Evolutionary conservation across 306 rosid species (phyloP).

Genomic region (Macrotyloma uniflorum): DNA sequence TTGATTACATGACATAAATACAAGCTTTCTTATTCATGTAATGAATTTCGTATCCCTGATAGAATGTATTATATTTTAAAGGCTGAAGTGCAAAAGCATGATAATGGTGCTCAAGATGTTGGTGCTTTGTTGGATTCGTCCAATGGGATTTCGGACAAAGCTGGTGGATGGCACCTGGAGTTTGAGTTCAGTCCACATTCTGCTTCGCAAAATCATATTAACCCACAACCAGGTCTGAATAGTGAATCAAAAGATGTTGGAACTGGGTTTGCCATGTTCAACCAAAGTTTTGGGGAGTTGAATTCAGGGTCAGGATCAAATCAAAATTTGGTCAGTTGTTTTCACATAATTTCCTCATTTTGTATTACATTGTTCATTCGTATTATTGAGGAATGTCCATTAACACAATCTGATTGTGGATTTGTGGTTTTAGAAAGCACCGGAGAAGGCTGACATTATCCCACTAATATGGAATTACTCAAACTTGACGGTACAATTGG

Average conservation of each 20-base stretch:
- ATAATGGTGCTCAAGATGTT: slow-evolving; percentile 39
- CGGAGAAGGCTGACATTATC: slow-evolving; percentile 40
- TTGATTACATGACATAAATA: slow-evolving; percentile 9
- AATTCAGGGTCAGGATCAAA: slow-evolving; percentile 53
- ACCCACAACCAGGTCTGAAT: slow-evolving; percentile 31
- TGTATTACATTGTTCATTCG: slow-evolving; percentile 14
- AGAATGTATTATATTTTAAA: slow-evolving; percentile 43
- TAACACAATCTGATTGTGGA: slow-evolving; percentile 35
- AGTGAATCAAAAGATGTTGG: slow-evolving; percentile 40
- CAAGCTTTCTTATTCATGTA: not conserved
- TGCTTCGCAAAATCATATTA: slow-evolving; percentile 33
- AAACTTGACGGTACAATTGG: slow-evolving; percentile 41
- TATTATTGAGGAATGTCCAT: slow-evolving; percentile 15
- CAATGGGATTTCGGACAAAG: slow-evolving; percentile 45
- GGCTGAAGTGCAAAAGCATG: slow-evolving; percentile 52
- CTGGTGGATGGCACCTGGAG: slow-evolving; percentile 51
- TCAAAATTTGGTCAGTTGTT: slow-evolving; percentile 55
- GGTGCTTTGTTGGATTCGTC: slow-evolving; percentile 46
- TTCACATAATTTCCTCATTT: slow-evolving; percentile 31
- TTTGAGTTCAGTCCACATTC: slow-evolving; percentile 57
- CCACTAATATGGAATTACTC: slow-evolving; percentile 34
- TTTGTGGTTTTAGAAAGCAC: slow-evolving; percentile 55
- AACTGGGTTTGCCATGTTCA: slow-evolving; percentile 33
- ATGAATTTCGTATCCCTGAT: slow-evolving; percentile 17
- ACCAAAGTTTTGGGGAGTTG: slow-evolving; percentile 53